These are phyloP conservation scores for Trametes maxima DNA, from an alignment of 768 basidiomycete genomes.

Conservation along the genomic window DNA sequence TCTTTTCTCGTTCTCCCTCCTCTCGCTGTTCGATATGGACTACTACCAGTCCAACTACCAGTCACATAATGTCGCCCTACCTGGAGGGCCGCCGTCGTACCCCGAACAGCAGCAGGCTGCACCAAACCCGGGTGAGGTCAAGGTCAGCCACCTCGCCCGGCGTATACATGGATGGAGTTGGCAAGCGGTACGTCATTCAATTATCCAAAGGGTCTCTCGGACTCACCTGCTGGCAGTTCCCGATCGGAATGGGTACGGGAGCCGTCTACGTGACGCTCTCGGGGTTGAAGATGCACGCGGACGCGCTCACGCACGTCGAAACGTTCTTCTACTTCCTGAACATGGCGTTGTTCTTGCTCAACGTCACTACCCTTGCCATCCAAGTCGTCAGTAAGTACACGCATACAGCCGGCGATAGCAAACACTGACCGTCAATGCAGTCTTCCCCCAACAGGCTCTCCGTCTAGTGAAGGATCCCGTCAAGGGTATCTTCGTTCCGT, in stretches of 20 bases:
- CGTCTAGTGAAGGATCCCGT: slow-evolving; percentile 47
- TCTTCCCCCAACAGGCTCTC: slow-evolving; percentile 47
- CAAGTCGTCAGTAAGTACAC: slow-evolving; percentile 44
- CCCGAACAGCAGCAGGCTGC: not conserved
- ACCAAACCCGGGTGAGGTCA: not conserved
- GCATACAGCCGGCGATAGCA: not conserved
- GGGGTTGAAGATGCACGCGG: slow-evolving; percentile 40
- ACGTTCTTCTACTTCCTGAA: slow-evolving; percentile 51
- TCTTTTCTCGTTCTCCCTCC: not conserved
- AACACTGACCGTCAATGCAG: slow-evolving; percentile 28
- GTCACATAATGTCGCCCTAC: slow-evolving; percentile 15
- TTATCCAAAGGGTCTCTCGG: slow-evolving; percentile 28
- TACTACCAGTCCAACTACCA: slow-evolving; percentile 8
- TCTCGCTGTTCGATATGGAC: slow-evolving; percentile 8
- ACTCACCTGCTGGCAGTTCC: slow-evolving; percentile 38
- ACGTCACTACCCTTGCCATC: slow-evolving; percentile 43
- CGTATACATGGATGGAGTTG: slow-evolving; percentile 55
- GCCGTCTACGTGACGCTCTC: slow-evolving; percentile 52
- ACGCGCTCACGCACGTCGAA: slow-evolving; percentile 39
- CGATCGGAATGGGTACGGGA: slow-evolving; percentile 52
- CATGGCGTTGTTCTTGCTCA: slow-evolving; percentile 46
- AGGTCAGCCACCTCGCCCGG: slow-evolving; percentile 40
- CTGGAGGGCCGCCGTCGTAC: slow-evolving; percentile 1
- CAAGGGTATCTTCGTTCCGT: slow-evolving; percentile 48
- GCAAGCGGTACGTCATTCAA: slow-evolving; percentile 44